Conservation (phyloP, 1,284 basidiomycete genomes). For the Anthracocystis setariae region DNA sequence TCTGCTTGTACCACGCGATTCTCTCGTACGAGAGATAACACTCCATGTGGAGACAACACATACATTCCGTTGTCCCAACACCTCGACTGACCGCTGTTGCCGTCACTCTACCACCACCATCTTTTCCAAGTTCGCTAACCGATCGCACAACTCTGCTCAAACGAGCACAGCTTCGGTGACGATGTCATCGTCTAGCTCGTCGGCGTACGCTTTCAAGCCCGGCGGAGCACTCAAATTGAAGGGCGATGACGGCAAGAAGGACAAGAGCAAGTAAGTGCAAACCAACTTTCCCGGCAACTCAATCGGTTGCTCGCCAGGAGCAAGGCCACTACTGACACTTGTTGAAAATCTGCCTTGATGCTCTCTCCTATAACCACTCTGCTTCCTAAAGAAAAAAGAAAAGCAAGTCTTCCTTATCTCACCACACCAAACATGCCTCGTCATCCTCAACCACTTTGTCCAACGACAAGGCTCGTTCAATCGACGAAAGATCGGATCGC, state of each 20-base stretch:
- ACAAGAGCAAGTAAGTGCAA: conserved; percentile 51
- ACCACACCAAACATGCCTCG: conserved; percentile 23
- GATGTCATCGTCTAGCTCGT: conserved; percentile 34
- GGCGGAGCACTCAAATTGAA: conserved; percentile 66
- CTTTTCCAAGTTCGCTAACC: too few relatives aligned
- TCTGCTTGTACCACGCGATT: too few relatives aligned
- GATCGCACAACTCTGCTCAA: too few relatives aligned
- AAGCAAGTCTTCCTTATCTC: conserved; percentile 43
- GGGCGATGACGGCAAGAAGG: conserved; percentile 45
- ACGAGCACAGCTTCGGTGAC: background rate
- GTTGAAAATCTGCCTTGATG: too few relatives aligned
- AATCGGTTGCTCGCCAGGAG: too few relatives aligned
- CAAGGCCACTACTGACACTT: too few relatives aligned
- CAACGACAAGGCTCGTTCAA: conserved; percentile 7
- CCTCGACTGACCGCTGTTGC: too few relatives aligned
- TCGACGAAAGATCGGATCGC: background rate
- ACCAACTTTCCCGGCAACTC: too few relatives aligned
- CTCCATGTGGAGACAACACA: too few relatives aligned
- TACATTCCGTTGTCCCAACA: too few relatives aligned
- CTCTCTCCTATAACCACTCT: background rate
- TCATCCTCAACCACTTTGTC: conserved; percentile 11
- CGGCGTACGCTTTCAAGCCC: conserved; percentile 59
- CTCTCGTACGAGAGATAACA: too few relatives aligned
- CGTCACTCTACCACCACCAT: background rate
- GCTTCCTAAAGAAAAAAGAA: conserved; percentile 51